Percentiles rank a stretch among this genome's conserved stretches.
Evolutionary conservation across 805 yeast species (phyloP).

Genomic region (Debaryomyces hansenii): DNA sequence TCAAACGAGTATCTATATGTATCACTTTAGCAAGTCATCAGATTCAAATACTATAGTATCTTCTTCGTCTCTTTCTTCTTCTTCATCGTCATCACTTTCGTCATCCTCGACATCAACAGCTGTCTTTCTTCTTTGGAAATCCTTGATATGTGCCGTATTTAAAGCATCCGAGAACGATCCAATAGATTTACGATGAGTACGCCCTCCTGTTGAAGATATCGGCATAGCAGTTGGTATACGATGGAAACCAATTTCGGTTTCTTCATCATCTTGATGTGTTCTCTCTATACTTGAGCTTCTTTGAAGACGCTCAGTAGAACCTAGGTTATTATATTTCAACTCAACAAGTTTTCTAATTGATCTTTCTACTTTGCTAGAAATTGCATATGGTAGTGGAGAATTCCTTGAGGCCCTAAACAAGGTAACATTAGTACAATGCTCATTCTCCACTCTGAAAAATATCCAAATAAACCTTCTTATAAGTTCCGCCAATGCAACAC

Average conservation of each 20-base stretch:
- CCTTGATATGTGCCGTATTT: slow-evolving; percentile 79
- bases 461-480: slow-evolving; percentile 87
- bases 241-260: slow-evolving; percentile 11
- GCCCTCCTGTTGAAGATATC: slow-evolving; percentile 76
- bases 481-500: slow-evolving; percentile 79
- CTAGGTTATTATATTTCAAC: slow-evolving; percentile 21
- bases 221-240: slow-evolving; percentile 1
- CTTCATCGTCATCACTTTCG: slow-evolving; percentile 38
- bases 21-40: too few species aligned
- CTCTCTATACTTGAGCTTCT: neutral
- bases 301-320: neutral
- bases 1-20: too few species aligned
- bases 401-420: slow-evolving; percentile 87
- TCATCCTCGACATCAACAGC: slow-evolving; percentile 26
- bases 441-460: slow-evolving; percentile 91
- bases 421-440: slow-evolving; percentile 87
- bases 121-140: slow-evolving; percentile 72
- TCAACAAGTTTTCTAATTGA: slow-evolving; percentile 37
- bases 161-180: slow-evolving; percentile 51
- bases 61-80: neutral
- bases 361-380: slow-evolving; percentile 31
- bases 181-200: slow-evolving; percentile 40
- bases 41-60: too few species aligned
- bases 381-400: slow-evolving; percentile 76
- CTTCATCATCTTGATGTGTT: slow-evolving; percentile 8